These are phyloP conservation scores for Colletotrichum godetiae DNA, from an alignment of 2,329 filamentous ascomycete genomes.

Conservation along the genomic window DNA sequence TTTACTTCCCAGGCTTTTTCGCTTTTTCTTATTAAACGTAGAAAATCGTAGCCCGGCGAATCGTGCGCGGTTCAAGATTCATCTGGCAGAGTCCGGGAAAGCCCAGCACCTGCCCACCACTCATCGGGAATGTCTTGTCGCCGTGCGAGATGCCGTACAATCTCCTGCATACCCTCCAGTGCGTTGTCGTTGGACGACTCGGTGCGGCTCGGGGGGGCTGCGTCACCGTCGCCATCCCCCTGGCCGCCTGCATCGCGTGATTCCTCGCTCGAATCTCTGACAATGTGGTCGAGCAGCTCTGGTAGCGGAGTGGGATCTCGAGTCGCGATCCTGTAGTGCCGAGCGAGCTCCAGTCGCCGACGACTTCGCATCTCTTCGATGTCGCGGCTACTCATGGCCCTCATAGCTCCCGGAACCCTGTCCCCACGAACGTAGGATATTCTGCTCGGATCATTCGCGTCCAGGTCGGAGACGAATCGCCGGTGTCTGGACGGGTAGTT, in stretches of 20 bases:
- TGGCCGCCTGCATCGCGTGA: slow-evolving; percentile 6
- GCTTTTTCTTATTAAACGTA: slow-evolving; percentile 1
- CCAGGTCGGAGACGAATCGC: slow-evolving; percentile 30
- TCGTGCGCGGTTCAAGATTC: slow-evolving; percentile 43
- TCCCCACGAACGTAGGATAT: slow-evolving; percentile 22
- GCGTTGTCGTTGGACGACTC: slow-evolving; percentile 49
- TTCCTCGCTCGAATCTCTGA: slow-evolving; percentile 26
- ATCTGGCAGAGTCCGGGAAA: slow-evolving; percentile 67
- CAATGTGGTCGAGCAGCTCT: slow-evolving; percentile 17
- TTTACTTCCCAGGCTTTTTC: not conserved
- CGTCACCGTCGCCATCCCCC: slow-evolving; percentile 19
- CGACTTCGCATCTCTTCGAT: slow-evolving; percentile 26
- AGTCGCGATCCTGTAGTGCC: slow-evolving; percentile 21
- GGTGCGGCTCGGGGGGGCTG: slow-evolving; percentile 30
- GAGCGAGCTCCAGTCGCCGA: slow-evolving; percentile 26
- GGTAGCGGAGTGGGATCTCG: slow-evolving; percentile 22
- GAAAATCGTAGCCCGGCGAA: not conserved
- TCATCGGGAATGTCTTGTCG: slow-evolving; percentile 83
- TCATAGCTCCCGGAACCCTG: not conserved
- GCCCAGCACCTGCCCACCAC: slow-evolving; percentile 80
- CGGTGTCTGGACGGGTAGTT: slow-evolving; percentile 36
- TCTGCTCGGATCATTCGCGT: slow-evolving; percentile 27
- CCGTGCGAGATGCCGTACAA: slow-evolving; percentile 76
- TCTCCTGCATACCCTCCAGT: slow-evolving; percentile 73
- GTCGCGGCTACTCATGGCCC: not conserved